These are phyloP conservation scores for Leccinellum luteum DNA, from an alignment of 768 basidiomycete species.

Conservation along the genomic window DNA sequence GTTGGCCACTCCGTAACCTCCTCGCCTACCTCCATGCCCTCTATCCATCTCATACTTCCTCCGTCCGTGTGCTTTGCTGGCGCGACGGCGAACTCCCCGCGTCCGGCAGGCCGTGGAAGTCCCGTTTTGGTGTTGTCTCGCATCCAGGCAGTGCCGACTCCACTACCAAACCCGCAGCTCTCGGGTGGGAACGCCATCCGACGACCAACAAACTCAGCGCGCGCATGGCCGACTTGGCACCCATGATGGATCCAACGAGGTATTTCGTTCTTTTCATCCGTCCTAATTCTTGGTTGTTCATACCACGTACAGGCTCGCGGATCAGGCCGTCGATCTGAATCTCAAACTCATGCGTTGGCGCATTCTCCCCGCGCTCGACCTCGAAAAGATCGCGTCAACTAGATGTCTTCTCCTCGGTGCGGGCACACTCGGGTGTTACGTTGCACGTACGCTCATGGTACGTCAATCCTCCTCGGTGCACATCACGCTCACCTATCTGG, in stretches of 20 bases:
- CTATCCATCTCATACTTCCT: slow-evolving; percentile 47
- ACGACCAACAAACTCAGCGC: slow-evolving; percentile 80
- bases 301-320: slow-evolving; percentile 61
- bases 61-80: slow-evolving; percentile 73
- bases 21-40: slow-evolving; percentile 73
- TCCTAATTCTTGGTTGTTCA: background rate
- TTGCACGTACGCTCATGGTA: slow-evolving; percentile 86
- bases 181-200: slow-evolving; percentile 95
- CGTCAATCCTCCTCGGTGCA: background rate
- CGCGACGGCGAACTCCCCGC: slow-evolving; percentile 57
- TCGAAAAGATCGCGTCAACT: slow-evolving; percentile 82
- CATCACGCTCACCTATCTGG: background rate
- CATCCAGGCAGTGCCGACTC: slow-evolving; percentile 10
- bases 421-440: slow-evolving; percentile 96
- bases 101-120: slow-evolving; percentile 49
- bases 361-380: slow-evolving; percentile 82
- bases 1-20: slow-evolving; percentile 93
- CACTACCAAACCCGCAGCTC: slow-evolving; percentile 52
- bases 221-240: slow-evolving; percentile 84
- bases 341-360: slow-evolving; percentile 98
- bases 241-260: slow-evolving; percentile 94
- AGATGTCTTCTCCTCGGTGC: slow-evolving; percentile 88
- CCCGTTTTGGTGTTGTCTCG: slow-evolving; percentile 55
- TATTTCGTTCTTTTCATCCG: slow-evolving; percentile 24
- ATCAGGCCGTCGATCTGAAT: slow-evolving; percentile 97